phyloP scores from a whole-genome alignment of 306 rosid species.

The Adenanthera pavonina region DNA sequence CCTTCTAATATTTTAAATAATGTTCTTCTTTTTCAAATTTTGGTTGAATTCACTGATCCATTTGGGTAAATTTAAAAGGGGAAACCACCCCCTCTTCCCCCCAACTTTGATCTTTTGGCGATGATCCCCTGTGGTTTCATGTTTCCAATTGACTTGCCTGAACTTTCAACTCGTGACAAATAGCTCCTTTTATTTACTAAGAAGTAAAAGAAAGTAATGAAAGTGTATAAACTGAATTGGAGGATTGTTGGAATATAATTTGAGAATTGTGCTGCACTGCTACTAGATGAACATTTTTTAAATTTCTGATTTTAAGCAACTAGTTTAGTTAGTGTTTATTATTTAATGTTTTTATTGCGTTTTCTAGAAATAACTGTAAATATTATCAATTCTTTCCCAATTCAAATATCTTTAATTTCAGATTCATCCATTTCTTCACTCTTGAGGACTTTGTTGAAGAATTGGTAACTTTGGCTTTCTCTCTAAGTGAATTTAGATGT shows the following conservation, averaged over 20 bases:
- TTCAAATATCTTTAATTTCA: not conserved
- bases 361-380: not conserved
- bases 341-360: not conserved
- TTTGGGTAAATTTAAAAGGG: not conserved
- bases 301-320: not conserved
- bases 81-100: not conserved
- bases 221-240: not conserved
- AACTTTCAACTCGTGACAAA: not conserved
- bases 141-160: not conserved
- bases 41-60: not conserved
- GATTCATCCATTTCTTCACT: not conserved
- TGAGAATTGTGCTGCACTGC: not conserved
- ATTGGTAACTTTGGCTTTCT: not conserved
- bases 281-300: not conserved
- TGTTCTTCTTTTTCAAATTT: not conserved
- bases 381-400: not conserved
- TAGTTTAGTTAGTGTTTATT: not conserved
- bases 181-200: not conserved
- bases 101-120: not conserved
- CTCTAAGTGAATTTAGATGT: constrained; percentile 10
- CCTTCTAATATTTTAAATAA: not conserved
- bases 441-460: not conserved
- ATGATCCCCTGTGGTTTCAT: not conserved
- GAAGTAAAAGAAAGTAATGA: not conserved
- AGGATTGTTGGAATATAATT: not conserved